Conservation (phyloP, 2,329 filamentous ascomycete species). For the Cylindrodendrum hubeiense region DNA sequence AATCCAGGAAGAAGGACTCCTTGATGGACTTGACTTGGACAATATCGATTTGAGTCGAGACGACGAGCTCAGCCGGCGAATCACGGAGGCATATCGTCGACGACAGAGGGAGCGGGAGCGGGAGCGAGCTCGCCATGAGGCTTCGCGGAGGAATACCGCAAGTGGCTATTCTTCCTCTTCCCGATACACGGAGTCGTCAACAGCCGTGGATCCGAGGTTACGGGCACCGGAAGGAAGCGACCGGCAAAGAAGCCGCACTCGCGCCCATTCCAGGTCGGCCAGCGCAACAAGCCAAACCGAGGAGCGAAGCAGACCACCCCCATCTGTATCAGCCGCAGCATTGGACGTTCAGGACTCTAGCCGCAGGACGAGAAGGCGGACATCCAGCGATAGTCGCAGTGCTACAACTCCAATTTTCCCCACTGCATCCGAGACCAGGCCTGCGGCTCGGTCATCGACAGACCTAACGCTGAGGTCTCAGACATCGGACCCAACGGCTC, state of each 20-base stretch:
- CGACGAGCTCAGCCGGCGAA: constrained; percentile 90
- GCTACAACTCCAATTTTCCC: constrained; percentile 62
- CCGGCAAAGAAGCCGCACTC: constrained; percentile 49
- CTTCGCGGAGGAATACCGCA: constrained; percentile 58
- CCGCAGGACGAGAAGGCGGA: constrained; percentile 58
- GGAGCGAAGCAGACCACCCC: constrained; percentile 65
- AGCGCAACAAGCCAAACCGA: constrained; percentile 59
- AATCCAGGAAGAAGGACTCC: constrained; percentile 86
- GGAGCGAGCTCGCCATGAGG: constrained; percentile 66
- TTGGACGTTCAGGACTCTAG: constrained; percentile 49
- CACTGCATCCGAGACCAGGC: constrained; percentile 57
- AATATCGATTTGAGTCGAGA: constrained; percentile 87
- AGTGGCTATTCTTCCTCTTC: constrained; percentile 51
- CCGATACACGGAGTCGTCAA: constrained; percentile 42
- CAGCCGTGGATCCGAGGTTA: constrained; percentile 42
- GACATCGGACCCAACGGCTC: constrained; percentile 51
- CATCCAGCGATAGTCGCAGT: constrained; percentile 67
- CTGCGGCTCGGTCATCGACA: constrained; percentile 72
- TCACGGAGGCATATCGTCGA: constrained; percentile 88
- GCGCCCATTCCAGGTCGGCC: constrained; percentile 60
- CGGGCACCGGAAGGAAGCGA: constrained; percentile 43
- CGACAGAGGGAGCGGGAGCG: constrained; percentile 77
- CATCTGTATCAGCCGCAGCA: constrained; percentile 41
- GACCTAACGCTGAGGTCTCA: constrained; percentile 67
- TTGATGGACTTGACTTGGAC: constrained; percentile 90